Conservation (phyloP, 768 basidiomycete species). For the Suillus subalutaceus region DNA sequence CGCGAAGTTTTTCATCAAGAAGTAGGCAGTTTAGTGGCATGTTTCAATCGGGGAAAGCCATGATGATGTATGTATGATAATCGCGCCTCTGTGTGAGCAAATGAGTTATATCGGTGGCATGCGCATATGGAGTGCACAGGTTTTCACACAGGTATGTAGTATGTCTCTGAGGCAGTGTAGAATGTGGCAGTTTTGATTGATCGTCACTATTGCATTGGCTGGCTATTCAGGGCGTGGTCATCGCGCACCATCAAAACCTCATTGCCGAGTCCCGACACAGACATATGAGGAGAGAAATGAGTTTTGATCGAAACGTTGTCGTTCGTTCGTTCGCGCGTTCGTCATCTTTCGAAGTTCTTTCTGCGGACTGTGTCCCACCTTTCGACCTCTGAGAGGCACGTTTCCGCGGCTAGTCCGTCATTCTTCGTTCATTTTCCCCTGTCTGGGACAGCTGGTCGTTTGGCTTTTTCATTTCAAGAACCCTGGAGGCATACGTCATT, state of each 20-base stretch:
- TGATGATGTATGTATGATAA: conserved; percentile 1
- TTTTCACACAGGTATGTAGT: conserved; percentile 8
- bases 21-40: conserved; percentile 21
- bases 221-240: conserved; percentile 14
- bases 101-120: not conserved
- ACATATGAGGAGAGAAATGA: conserved; percentile 8
- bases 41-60: not conserved
- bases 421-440: conserved; percentile 15
- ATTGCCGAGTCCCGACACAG: conserved; percentile 6
- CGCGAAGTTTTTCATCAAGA: conserved; percentile 48
- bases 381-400: conserved; percentile 32
- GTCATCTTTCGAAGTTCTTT: conserved; percentile 18
- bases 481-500: conserved; percentile 9
- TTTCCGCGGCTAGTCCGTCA: conserved; percentile 29
- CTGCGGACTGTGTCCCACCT: conserved; percentile 39
- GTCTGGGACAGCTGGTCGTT: conserved; percentile 18
- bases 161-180: conserved; percentile 4
- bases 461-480: conserved; percentile 1
- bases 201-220: conserved; percentile 15
- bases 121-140: conserved; percentile 3
- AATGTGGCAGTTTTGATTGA: conserved; percentile 19
- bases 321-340: conserved; percentile 24
- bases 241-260: conserved; percentile 14
- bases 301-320: conserved; percentile 13
- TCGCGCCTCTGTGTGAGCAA: not conserved